Evolutionary conservation across 306 rosid genomes (phyloP).

Genomic region (Prunus kanzakura): DNA sequence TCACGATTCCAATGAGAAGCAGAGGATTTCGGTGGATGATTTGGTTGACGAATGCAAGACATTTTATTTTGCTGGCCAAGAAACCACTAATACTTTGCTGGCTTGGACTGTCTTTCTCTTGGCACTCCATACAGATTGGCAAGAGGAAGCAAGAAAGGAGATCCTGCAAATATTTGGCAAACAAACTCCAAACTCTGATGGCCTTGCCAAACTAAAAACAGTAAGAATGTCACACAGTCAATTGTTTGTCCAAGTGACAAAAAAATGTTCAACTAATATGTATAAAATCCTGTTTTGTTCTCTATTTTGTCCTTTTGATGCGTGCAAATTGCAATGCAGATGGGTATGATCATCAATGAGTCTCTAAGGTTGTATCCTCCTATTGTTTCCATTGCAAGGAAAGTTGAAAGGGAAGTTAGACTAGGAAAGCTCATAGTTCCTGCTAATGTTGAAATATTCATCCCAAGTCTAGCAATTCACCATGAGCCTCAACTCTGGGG

Average conservation of each 20-base stretch:
- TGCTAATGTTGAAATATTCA: background rate
- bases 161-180: constrained; percentile 9
- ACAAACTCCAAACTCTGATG: constrained; percentile 7
- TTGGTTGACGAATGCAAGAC: constrained; percentile 22
- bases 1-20: background rate
- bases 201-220: background rate
- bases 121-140: constrained; percentile 16
- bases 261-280: too few species aligned
- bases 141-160: constrained; percentile 20
- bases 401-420: constrained; percentile 3
- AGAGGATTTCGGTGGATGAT: background rate
- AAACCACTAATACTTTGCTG: constrained; percentile 8
- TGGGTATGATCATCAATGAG: constrained; percentile 18
- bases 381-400: background rate
- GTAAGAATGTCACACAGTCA: background rate
- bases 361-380: constrained; percentile 20
- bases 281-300: background rate
- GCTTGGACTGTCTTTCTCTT: constrained; percentile 23
- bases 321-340: constrained; percentile 2
- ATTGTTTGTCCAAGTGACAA: background rate
- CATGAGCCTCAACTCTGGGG: constrained; percentile 18
- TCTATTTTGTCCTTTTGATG: background rate
- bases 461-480: background rate
- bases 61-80: constrained; percentile 18
- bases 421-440: constrained; percentile 9